phyloP scores from a whole-genome alignment of 169 alveolate species.

The Cryptosporidium canis region DNA sequence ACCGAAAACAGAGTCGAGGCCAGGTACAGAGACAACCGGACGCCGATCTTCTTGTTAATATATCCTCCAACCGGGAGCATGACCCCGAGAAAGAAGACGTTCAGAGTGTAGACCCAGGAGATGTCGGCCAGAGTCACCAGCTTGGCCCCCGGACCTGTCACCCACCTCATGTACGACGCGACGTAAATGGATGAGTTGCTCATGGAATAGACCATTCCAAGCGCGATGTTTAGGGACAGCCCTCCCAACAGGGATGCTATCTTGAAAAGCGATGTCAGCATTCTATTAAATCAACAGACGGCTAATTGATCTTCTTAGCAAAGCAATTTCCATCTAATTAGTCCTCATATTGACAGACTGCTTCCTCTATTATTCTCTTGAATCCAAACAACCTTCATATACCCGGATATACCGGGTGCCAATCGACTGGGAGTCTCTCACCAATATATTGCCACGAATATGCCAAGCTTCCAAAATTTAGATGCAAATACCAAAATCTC shows the following conservation, averaged over 20 bases:
- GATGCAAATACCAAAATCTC: neutral
- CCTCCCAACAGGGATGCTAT: constrained; percentile 47
- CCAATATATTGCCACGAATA: neutral
- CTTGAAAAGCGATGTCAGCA: neutral
- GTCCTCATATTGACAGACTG: neutral
- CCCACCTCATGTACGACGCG: constrained; percentile 54
- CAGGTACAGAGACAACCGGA: constrained; percentile 18
- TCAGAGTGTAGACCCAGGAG: constrained; percentile 68
- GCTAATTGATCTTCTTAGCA: neutral
- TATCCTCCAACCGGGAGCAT: constrained; percentile 62
- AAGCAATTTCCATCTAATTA: neutral
- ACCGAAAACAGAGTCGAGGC: neutral
- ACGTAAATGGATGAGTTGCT: constrained; percentile 61
- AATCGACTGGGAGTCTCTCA: neutral
- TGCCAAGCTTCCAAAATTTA: neutral
- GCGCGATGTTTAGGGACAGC: constrained; percentile 29
- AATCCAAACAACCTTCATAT: too few relatives aligned
- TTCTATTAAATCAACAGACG: neutral
- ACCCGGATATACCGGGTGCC: too few relatives aligned
- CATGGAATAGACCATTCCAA: constrained; percentile 68
- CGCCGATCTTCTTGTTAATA: constrained; percentile 15
- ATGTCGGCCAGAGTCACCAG: constrained; percentile 34
- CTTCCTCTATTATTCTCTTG: neutral
- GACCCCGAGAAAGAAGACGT: constrained; percentile 33
- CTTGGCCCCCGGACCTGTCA: neutral